phyloP scores from a whole-genome alignment of 352 stramenopile genomes.

The Peronospora belbahrii region DNA sequence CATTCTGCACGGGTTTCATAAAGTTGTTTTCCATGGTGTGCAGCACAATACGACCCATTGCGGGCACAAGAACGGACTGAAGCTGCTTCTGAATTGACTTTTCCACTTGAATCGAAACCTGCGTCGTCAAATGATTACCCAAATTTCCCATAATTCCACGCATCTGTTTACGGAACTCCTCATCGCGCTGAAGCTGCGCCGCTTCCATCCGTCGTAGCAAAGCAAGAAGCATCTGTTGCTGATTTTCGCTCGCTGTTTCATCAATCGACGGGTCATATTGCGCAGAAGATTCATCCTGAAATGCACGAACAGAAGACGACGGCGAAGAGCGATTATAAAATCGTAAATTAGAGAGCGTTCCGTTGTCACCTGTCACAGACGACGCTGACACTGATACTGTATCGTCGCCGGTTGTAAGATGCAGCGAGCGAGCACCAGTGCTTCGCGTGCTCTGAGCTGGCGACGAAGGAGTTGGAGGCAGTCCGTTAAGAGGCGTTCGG shows the following conservation, averaged over 20 bases:
- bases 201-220: constrained; percentile 68
- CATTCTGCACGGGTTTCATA: constrained; percentile 77
- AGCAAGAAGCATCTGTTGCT: constrained; percentile 48
- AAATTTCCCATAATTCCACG: constrained; percentile 50
- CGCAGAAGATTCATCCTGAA: constrained; percentile 66
- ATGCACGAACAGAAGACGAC: constrained; percentile 70
- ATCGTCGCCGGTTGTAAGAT: constrained; percentile 35
- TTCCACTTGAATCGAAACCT: constrained; percentile 63
- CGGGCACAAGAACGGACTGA: constrained; percentile 70
- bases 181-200: constrained; percentile 54
- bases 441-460: constrained; percentile 33
- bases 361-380: constrained; percentile 48
- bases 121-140: constrained; percentile 45
- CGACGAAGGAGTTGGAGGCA: constrained; percentile 23
- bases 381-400: constrained; percentile 32
- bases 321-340: constrained; percentile 70
- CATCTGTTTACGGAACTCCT: constrained; percentile 65
- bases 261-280: constrained; percentile 68
- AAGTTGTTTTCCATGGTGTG: constrained; percentile 88
- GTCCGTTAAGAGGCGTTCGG: constrained; percentile 10
- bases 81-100: constrained; percentile 82
- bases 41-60: constrained; percentile 79
- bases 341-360: constrained; percentile 35
- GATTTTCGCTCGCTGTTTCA: constrained; percentile 45
- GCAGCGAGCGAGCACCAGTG: constrained; percentile 20